These are phyloP conservation scores for Periconia sp. DNA, from an alignment of 2,329 filamentous ascomycete species.

Conservation along the genomic window DNA sequence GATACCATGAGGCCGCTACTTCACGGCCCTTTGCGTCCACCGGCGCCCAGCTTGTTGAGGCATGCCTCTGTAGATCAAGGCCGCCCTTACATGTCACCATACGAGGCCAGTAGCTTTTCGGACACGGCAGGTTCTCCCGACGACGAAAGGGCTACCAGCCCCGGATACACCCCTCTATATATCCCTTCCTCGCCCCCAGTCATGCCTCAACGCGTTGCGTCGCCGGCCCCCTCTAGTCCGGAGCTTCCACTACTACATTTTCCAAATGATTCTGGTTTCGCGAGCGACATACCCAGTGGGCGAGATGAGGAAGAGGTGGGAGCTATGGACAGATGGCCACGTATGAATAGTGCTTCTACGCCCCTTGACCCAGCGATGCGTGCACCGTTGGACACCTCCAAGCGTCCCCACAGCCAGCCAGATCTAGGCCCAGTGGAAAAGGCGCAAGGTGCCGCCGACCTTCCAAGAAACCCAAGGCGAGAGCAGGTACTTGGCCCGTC, in stretches of 20 bases:
- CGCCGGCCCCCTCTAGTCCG: constrained; percentile 79
- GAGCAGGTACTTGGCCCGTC: no score
- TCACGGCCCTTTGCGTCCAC: constrained; percentile 38
- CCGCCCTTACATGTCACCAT: constrained; percentile 40
- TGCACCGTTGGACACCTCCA: no score
- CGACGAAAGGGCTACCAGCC: constrained; percentile 54
- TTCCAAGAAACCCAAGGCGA: no score
- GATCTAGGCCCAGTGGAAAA: no score
- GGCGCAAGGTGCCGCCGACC: no score
- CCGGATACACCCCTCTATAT: constrained; percentile 71
- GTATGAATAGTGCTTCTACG: no score
- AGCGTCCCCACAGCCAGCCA: no score
- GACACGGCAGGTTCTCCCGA: constrained; percentile 55
- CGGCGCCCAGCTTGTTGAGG: constrained; percentile 59
- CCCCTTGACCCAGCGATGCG: no score
- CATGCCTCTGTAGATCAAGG: constrained; percentile 64
- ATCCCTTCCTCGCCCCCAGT: constrained; percentile 92
- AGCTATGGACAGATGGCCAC: constrained; percentile 24
- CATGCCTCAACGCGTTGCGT: constrained; percentile 61
- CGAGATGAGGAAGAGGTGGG: constrained; percentile 67
- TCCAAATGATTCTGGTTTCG: constrained; percentile 76
- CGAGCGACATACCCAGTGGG: constrained; percentile 78
- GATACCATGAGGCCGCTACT: constrained; percentile 42
- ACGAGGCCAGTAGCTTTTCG: constrained; percentile 42
- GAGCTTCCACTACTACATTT: constrained; percentile 63